Evolutionary conservation across 2,329 filamentous ascomycete species (phyloP).

Genomic region (Penicillium sp.): DNA sequence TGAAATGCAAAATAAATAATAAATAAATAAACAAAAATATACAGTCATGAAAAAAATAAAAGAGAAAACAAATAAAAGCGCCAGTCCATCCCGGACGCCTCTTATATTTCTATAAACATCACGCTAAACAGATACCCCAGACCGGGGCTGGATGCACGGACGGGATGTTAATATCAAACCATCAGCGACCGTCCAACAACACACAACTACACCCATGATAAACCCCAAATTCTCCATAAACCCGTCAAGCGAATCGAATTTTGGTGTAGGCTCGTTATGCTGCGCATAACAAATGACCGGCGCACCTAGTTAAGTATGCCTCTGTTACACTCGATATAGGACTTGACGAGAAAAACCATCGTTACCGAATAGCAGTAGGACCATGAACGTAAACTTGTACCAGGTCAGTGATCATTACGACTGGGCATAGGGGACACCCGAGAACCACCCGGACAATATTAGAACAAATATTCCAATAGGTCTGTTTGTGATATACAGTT

Average conservation of each 20-base stretch:
- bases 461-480: too few relatives aligned
- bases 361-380: too few relatives aligned
- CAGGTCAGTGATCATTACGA: too few relatives aligned
- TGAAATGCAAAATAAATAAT: too few relatives aligned
- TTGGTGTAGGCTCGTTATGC: constrained; percentile 29
- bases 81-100: too few relatives aligned
- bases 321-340: constrained; percentile 34
- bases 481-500: too few relatives aligned
- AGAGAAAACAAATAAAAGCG: not conserved
- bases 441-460: too few relatives aligned
- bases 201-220: constrained; percentile 35
- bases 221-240: constrained; percentile 44
- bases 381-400: too few relatives aligned
- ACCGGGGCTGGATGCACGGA: constrained; percentile 12
- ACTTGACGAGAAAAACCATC: too few relatives aligned
- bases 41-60: not conserved
- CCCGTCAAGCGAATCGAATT: constrained; percentile 38
- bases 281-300: constrained; percentile 40
- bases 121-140: not conserved
- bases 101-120: not conserved
- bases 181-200: constrained; percentile 33
- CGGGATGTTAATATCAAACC: constrained; percentile 47
- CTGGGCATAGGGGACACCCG: too few relatives aligned
- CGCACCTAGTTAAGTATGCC: constrained; percentile 13
- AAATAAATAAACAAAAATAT: too few relatives aligned